Evolutionary conservation across 768 basidiomycete genomes (phyloP).

Genomic region (Lepiota brunneoincarnata): DNA sequence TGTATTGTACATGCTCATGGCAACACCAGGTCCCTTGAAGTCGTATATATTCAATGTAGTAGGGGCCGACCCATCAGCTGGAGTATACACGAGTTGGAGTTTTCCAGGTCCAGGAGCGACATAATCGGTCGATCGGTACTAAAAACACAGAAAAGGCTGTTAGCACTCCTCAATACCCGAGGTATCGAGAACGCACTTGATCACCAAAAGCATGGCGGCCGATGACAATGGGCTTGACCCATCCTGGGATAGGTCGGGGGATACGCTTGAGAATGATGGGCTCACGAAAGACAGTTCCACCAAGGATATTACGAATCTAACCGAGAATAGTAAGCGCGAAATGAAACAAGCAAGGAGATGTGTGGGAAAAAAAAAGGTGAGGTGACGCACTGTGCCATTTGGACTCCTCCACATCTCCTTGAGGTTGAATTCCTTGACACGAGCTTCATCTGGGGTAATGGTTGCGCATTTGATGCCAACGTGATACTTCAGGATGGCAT

Average conservation of each 20-base stretch:
- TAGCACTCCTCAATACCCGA: background rate
- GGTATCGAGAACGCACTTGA: constrained; percentile 52
- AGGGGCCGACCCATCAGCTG: constrained; percentile 65
- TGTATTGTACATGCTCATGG: constrained; percentile 98
- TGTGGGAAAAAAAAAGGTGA: constrained; percentile 22
- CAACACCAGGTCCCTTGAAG: constrained; percentile 91
- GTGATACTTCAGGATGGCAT: constrained; percentile 91
- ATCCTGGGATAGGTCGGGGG: constrained; percentile 93
- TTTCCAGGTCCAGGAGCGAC: constrained; percentile 91
- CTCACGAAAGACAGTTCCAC: constrained; percentile 98
- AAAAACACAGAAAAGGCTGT: background rate
- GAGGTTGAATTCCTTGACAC: constrained; percentile 94
- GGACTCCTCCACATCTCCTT: constrained; percentile 99
- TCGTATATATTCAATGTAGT: constrained; percentile 84
- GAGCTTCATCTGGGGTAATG: constrained; percentile 96
- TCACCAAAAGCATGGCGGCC: constrained; percentile 98
- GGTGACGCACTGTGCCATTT: constrained; percentile 77
- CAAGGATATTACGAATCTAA: constrained; percentile 95
- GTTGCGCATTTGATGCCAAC: constrained; percentile 99
- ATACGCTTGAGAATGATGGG: constrained; percentile 91
- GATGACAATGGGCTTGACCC: constrained; percentile 95
- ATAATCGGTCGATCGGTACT: constrained; percentile 95
- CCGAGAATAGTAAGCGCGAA: background rate
- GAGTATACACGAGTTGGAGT: constrained; percentile 88
- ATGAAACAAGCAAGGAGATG: background rate